phyloP scores from a whole-genome alignment of 2,329 filamentous ascomycete genomes.

The Colletotrichum eleusines region DNA sequence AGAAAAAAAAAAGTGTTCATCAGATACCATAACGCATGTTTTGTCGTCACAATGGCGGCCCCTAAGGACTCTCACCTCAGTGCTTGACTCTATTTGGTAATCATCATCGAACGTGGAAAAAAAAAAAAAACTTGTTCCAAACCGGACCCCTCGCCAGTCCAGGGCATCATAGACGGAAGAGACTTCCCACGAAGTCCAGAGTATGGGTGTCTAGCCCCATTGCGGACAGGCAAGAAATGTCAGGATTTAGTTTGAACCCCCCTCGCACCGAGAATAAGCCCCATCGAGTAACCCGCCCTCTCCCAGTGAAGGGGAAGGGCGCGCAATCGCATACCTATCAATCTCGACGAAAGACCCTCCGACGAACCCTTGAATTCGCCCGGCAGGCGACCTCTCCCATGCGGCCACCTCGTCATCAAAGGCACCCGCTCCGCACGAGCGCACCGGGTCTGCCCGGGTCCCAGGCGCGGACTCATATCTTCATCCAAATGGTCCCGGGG shows the following conservation, averaged over 20 bases:
- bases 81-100: constrained; percentile 97
- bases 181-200: constrained; percentile 59
- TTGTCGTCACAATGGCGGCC: constrained; percentile 45
- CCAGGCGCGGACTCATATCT: constrained; percentile 86
- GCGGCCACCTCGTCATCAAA: constrained; percentile 48
- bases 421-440: constrained; percentile 39
- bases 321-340: constrained; percentile 99
- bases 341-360: constrained; percentile 87
- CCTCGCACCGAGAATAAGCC: constrained; percentile 99
- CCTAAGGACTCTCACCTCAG: constrained; percentile 69
- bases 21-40: constrained; percentile 64
- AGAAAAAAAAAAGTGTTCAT: constrained; percentile 50
- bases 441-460: constrained; percentile 37
- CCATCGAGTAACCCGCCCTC: constrained; percentile 93
- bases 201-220: constrained; percentile 45
- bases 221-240: constrained; percentile 2
- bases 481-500: constrained; percentile 75
- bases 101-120: constrained; percentile 75
- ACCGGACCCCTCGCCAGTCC: constrained; percentile 39
- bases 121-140: constrained; percentile 44
- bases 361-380: constrained; percentile 53
- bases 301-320: constrained; percentile 48
- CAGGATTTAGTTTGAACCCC: constrained; percentile 62
- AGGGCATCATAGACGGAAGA: constrained; percentile 46
- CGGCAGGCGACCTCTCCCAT: constrained; percentile 47